Conservation (phyloP, 257 asterid genomes). For the Marsdenia floribunda region DNA sequence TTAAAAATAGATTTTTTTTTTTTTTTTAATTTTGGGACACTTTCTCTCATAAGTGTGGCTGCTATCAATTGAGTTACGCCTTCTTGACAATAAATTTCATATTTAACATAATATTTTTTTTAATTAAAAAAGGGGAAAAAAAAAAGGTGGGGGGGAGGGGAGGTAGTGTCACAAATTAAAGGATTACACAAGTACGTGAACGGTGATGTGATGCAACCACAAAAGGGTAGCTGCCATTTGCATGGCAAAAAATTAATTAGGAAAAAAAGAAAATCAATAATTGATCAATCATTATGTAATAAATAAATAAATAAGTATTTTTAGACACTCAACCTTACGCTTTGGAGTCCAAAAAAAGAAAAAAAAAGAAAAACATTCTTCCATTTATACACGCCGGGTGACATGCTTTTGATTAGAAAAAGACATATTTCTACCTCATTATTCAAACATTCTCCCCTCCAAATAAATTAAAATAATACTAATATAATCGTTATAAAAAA, state of each 20-base stretch:
- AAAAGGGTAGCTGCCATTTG: slow-evolving; percentile 1
- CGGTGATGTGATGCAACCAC: not conserved
- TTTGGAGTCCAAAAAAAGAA: no score
- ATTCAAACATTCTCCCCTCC: not conserved
- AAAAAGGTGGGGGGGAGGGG: no score
- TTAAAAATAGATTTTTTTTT: no score
- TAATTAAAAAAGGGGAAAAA: no score
- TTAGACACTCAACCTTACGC: not conserved
- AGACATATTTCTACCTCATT: not conserved
- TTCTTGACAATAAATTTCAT: no score
- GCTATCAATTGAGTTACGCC: no score
- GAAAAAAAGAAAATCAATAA: not conserved
- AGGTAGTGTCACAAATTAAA: not conserved
- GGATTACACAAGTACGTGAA: not conserved
- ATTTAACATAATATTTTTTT: no score
- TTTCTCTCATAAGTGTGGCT: no score
- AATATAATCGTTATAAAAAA: not conserved
- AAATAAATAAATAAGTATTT: not conserved
- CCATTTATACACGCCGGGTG: slow-evolving; percentile 6
- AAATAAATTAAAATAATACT: not conserved
- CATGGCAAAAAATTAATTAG: not conserved
- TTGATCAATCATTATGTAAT: not conserved
- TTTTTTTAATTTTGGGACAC: no score
- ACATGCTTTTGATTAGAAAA: slow-evolving; percentile 4
- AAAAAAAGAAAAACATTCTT: not conserved